These are phyloP conservation scores for Conringia planisiliqua DNA, from an alignment of 345 rosid genomes.

Conservation along the genomic window DNA sequence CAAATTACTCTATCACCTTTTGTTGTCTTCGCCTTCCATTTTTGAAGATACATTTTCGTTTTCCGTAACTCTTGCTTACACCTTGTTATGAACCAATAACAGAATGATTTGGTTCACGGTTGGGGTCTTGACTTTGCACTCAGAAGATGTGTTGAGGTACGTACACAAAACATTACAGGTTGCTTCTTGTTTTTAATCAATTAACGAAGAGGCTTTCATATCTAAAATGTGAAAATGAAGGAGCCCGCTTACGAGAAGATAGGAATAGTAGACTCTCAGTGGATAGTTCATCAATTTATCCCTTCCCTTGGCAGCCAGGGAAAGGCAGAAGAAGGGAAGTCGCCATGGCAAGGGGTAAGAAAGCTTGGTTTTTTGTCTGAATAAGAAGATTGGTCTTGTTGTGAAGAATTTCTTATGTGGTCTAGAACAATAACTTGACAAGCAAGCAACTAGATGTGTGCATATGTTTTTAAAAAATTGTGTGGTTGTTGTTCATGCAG, in stretches of 20 bases:
- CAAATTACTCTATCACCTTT: not conserved
- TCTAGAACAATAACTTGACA: not conserved
- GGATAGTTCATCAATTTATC: constrained; percentile 91
- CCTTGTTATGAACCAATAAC: constrained; percentile 21
- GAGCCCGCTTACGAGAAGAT: constrained; percentile 93
- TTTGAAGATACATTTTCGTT: not conserved
- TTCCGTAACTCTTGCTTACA: not conserved
- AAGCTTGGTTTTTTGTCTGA: not conserved
- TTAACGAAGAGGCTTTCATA: not conserved
- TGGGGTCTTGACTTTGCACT: constrained; percentile 99
- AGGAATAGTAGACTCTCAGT: constrained; percentile 92
- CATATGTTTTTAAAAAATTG: not conserved
- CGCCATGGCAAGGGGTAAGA: constrained; percentile 86
- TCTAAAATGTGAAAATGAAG: constrained; percentile 19
- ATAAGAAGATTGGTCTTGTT: not conserved
- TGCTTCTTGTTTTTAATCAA: not conserved
- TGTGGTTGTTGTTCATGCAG: constrained; percentile 34
- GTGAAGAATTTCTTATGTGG: not conserved
- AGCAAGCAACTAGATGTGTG: constrained; percentile 1
- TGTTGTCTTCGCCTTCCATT: not conserved
- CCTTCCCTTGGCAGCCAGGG: constrained; percentile 91
- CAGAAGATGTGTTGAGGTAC: constrained; percentile 81
- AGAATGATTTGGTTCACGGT: constrained; percentile 98
- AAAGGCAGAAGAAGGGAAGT: constrained; percentile 46
- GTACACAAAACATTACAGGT: constrained; percentile 33